Base-by-base conservation (phyloP, 306 rosid species). In the Begonia loranthoides region DNA sequence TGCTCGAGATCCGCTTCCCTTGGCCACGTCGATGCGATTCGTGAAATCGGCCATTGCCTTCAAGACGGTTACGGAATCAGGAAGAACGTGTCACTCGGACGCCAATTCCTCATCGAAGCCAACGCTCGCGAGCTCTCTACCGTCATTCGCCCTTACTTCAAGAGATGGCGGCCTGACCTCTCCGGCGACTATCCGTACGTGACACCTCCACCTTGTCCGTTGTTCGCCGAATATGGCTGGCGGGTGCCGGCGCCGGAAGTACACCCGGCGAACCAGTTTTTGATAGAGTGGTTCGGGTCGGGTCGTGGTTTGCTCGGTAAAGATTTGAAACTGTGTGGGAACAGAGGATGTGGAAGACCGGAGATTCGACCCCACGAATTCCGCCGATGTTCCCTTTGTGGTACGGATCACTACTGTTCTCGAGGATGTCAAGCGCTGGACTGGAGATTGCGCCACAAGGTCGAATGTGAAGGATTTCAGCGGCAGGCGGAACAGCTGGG, bases 31-130 rank as follows among this genome's bases (percentile, higher is more conserved):
- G 94, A 78, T 70, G 95, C 90, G 17, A 82, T 89, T 0, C 81
- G 95, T 1, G 97, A 89, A 69, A 66, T 89, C 3, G 95, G 95
- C 1, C 94, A 89, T 64, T 89, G 94, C 66, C 80, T 89, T 6
- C 90, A 85, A 22, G 97, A 89, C 72, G 97, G 97, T 17, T 89
- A 89, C 68, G 97, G 97, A 0, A 67, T 76, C 6, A 56, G 68
- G 19, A 76, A 58, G 39, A 77, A 89, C 66, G 48, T 75, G 1
- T 10, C 70, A 9, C 79, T 82, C 64, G 97, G 97, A 2, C 74
- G 94, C 2, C 58, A 79, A 1, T 52, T 89, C 16, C 70, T 89
- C 4, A 64, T 81, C 45, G 73, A 84, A 57, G 95, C 97, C 6
- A 89, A 89, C 76, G 75, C 82, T 15, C 81, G 79, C 0, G 97